These are phyloP conservation scores for Dianthus caryophyllus DNA, from an alignment of 148 eudicot species.

Conservation along the genomic window DNA sequence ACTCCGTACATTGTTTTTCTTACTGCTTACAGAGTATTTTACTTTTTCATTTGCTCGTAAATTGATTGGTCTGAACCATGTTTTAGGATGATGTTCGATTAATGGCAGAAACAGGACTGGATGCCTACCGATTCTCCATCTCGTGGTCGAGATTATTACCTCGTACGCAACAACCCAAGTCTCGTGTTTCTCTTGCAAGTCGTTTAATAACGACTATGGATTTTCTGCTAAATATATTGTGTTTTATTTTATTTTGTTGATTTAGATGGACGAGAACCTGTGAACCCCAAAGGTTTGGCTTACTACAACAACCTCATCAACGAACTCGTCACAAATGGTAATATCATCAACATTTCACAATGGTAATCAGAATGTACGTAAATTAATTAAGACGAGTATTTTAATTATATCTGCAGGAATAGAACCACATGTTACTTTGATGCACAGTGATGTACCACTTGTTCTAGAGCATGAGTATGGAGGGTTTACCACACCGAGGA, in stretches of 20 bases:
- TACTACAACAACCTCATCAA: conserved; percentile 55
- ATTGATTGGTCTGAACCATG: too few relatives aligned
- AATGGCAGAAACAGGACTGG: conserved; percentile 47
- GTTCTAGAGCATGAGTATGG: conserved; percentile 67
- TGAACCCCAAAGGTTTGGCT: conserved; percentile 43
- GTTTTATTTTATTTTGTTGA: too few relatives aligned
- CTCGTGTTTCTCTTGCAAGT: too few relatives aligned
- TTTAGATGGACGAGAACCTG: conserved; percentile 43
- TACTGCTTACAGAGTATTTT: too few relatives aligned
- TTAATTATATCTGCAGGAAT: conserved; percentile 40
- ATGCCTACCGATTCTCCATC: conserved; percentile 54
- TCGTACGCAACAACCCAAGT: too few relatives aligned
- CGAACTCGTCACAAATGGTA: conserved; percentile 48
- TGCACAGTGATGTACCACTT: conserved; percentile 58
- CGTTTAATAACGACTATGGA: too few relatives aligned
- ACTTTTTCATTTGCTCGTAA: too few relatives aligned
- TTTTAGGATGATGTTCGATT: conserved; percentile 46
- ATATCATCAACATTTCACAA: not conserved
- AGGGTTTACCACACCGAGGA: conserved; percentile 44
- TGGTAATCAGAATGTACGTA: too few relatives aligned
- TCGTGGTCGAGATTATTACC: conserved; percentile 63
- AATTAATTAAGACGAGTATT: too few relatives aligned
- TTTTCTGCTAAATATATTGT: too few relatives aligned
- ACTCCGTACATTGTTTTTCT: too few relatives aligned
- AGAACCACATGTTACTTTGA: conserved; percentile 61